Conservation (phyloP, 345 rosid species). For the Salix exigua region DNA sequence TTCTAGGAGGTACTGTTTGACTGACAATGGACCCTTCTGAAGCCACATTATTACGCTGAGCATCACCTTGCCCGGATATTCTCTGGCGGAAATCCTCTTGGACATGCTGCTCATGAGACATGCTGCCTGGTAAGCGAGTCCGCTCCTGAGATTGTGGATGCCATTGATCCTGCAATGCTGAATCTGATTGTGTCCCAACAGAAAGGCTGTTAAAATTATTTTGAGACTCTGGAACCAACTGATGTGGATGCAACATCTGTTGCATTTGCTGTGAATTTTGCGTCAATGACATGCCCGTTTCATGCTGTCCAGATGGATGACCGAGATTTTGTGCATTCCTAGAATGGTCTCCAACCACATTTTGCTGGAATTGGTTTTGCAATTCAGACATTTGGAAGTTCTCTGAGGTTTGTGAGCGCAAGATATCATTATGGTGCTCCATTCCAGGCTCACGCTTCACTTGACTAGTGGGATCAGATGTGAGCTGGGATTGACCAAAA, state of each 20-base stretch:
- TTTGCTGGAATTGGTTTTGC: conserved; percentile 70
- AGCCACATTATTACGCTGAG: conserved; percentile 61
- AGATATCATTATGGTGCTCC: conserved; percentile 44
- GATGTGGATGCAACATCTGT: conserved; percentile 51
- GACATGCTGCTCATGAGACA: conserved; percentile 57
- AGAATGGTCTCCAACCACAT: conserved; percentile 46
- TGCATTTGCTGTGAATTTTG: conserved; percentile 63
- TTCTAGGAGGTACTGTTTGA: conserved; percentile 44
- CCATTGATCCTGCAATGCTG: conserved; percentile 59
- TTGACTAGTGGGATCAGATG: conserved; percentile 46
- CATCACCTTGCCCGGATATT: conserved; percentile 70
- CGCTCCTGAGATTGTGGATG: conserved; percentile 53
- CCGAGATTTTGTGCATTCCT: conserved; percentile 37
- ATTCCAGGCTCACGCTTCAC: conserved; percentile 65
- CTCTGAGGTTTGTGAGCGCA: conserved; percentile 57
- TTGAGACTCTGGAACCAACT: conserved; percentile 47
- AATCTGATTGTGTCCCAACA: conserved; percentile 48
- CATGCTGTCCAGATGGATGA: conserved; percentile 43
- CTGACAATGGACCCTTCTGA: conserved; percentile 52
- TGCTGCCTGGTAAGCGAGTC: conserved; percentile 40
- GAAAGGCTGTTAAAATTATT: conserved; percentile 43
- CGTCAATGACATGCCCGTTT: conserved; percentile 36
- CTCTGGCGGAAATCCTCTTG: conserved; percentile 76
- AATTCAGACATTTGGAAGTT: conserved; percentile 53
- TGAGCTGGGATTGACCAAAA: conserved; percentile 53